phyloP scores from a whole-genome alignment of 75 land plant genomes.

The Cunninghamia lanceolata region DNA sequence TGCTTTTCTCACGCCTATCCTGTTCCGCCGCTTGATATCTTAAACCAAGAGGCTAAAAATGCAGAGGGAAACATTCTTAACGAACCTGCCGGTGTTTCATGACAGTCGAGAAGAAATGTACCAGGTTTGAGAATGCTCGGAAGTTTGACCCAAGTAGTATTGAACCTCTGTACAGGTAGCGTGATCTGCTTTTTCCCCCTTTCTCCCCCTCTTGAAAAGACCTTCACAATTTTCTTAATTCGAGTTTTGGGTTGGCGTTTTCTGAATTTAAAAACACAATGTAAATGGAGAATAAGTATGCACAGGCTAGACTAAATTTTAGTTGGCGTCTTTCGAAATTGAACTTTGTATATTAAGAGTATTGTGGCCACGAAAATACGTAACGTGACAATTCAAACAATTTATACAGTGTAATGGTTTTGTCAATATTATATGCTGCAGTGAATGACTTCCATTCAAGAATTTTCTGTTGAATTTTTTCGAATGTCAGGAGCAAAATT shows the following conservation, averaged over 20 bases:
- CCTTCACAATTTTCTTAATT: no score
- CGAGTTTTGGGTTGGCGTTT: not conserved
- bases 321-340: not conserved
- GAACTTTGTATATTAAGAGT: not conserved
- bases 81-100: not conserved
- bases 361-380: not conserved
- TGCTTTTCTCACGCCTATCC: constrained; percentile 28
- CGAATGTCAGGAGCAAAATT: no score
- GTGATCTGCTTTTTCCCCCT: not conserved
- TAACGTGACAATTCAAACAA: not conserved
- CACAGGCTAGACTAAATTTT: not conserved
- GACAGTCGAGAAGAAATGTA: not conserved
- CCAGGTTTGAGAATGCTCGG: no score
- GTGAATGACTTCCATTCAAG: not conserved
- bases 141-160: not conserved
- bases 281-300: no score
- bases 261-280: not conserved
- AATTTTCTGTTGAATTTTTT: no score
- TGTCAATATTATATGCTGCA: no score
- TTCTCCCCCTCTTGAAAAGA: not conserved
- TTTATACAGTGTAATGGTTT: not conserved
- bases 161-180: not conserved
- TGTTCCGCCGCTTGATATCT: constrained; percentile 14
- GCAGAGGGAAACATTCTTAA: not conserved
- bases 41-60: not conserved